These are phyloP conservation scores for Neurospora sp. DNA, from an alignment of 495 filamentous ascomycete genomes.

Conservation along the genomic window DNA sequence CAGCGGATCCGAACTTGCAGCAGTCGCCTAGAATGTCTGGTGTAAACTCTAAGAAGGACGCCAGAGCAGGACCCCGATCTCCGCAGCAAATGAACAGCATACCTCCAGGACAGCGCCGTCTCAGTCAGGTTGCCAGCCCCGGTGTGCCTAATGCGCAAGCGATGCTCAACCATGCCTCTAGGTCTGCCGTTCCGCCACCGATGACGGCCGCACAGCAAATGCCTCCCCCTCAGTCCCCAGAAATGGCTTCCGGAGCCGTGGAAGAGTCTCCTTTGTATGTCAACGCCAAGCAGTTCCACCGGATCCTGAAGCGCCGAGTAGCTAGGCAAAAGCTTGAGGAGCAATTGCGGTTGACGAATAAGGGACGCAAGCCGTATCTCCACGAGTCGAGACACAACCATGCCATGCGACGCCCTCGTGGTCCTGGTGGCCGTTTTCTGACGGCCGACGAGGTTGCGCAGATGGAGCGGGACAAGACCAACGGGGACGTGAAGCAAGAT, in stretches of 20 bases:
- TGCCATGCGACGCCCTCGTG: conserved; percentile 90
- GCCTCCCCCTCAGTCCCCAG: conserved; percentile 69
- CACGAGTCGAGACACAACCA: conserved; percentile 99
- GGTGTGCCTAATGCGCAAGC: conserved; percentile 45
- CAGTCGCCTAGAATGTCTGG: conserved; percentile 50
- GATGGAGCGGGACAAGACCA: conserved; percentile 58
- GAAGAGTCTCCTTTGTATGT: conserved; percentile 96
- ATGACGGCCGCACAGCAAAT: conserved; percentile 38
- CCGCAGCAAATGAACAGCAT: conserved; percentile 50
- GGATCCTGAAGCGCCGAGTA: conserved; percentile 87
- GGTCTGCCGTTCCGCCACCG: conserved; percentile 33
- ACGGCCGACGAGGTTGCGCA: conserved; percentile 95
- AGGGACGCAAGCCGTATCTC: conserved; percentile 92
- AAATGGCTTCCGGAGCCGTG: conserved; percentile 61
- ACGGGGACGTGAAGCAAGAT: conserved; percentile 28
- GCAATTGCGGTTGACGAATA: conserved; percentile 78
- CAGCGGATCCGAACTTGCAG: conserved; percentile 43
- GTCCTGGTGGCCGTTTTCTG: conserved; percentile 92
- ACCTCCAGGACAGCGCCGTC: conserved; percentile 36
- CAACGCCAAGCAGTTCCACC: conserved; percentile 97
- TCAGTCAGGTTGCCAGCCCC: conserved; percentile 57
- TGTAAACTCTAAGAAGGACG: conserved; percentile 44
- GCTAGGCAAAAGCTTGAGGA: conserved; percentile 92
- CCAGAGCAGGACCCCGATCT: conserved; percentile 45
- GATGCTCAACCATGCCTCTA: conserved; percentile 45